phyloP scores from a whole-genome alignment of 306 rosid species.

The Ochetophila trinervis region DNA sequence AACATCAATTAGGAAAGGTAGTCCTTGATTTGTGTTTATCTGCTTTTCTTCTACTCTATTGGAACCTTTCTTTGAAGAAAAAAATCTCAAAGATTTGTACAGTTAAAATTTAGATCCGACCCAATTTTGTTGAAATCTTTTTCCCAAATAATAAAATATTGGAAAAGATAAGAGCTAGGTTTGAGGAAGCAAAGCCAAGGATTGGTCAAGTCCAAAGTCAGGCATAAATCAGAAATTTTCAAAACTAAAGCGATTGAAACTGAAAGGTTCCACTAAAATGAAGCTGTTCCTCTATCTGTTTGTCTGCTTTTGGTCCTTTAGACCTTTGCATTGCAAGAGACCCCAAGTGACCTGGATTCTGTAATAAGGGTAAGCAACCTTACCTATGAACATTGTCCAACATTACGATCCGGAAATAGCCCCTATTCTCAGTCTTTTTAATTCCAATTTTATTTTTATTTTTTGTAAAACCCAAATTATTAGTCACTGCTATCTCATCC shows the following conservation, averaged over 20 bases:
- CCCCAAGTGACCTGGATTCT: too few relatives aligned
- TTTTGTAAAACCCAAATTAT: neutral
- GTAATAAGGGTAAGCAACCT: too few relatives aligned
- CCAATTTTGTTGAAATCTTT: neutral
- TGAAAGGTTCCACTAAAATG: too few relatives aligned
- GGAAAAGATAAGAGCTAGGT: neutral
- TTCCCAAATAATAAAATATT: neutral
- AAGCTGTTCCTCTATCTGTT: too few relatives aligned
- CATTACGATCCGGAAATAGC: too few relatives aligned
- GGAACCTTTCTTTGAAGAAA: neutral
- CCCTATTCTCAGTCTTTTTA: too few relatives aligned
- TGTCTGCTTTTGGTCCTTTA: too few relatives aligned
- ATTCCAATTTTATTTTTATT: too few relatives aligned
- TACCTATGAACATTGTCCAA: too few relatives aligned
- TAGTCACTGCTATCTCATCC: conserved; percentile 7
- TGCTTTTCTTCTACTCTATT: neutral
- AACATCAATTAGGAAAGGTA: too few relatives aligned
- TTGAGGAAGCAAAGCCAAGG: conserved; percentile 1
- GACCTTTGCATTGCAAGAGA: too few relatives aligned
- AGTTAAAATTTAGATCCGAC: neutral
- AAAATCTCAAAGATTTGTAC: neutral
- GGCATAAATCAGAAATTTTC: neutral
- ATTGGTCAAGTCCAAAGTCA: neutral
- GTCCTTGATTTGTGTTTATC: neutral
- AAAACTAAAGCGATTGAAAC: too few relatives aligned